A percentile compares a stretch with the other conserved stretches of the same genome.
These are phyloP conservation scores for Penicillium sp. DNA, from an alignment of 2,329 filamentous ascomycete species.

Conservation along the genomic window DNA sequence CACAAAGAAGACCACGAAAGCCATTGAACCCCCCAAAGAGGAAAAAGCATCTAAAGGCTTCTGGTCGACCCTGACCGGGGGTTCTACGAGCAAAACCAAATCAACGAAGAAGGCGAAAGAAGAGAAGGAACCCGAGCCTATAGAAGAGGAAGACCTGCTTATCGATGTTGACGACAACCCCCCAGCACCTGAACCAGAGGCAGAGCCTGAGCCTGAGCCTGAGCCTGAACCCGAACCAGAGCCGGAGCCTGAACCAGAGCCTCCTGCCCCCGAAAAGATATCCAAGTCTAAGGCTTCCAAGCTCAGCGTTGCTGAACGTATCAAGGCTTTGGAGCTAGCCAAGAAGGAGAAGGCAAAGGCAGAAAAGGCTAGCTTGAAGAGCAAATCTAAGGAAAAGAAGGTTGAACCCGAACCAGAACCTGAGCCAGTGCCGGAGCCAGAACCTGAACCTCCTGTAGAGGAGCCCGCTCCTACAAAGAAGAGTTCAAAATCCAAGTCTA, in stretches of 20 bases:
- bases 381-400: slow-evolving; percentile 30
- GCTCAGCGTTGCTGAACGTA: slow-evolving; percentile 54
- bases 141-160: slow-evolving; percentile 30
- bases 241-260: slow-evolving; percentile 37
- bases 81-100: slow-evolving; percentile 43
- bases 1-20: slow-evolving; percentile 32
- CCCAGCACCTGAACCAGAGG: slow-evolving; percentile 29
- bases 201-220: slow-evolving; percentile 38
- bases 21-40: slow-evolving; percentile 28
- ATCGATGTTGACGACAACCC: slow-evolving; percentile 37
- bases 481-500: slow-evolving; percentile 17
- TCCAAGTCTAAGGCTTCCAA: slow-evolving; percentile 46
- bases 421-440: slow-evolving; percentile 21
- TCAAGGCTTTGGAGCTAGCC: slow-evolving; percentile 49
- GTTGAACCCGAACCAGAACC: slow-evolving; percentile 22
- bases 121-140: slow-evolving; percentile 25
- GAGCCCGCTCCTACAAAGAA: slow-evolving; percentile 43
- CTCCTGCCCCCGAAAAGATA: slow-evolving; percentile 45
- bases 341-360: slow-evolving; percentile 44
- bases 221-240: slow-evolving; percentile 36
- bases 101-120: slow-evolving; percentile 49
- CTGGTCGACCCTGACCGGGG: slow-evolving; percentile 47
- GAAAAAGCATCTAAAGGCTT: slow-evolving; percentile 45
- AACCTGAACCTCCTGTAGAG: slow-evolving; percentile 34
- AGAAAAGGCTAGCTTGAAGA: slow-evolving; percentile 37